Conservation (phyloP, 257 asterid species). For the Forsythia viridissima region DNA sequence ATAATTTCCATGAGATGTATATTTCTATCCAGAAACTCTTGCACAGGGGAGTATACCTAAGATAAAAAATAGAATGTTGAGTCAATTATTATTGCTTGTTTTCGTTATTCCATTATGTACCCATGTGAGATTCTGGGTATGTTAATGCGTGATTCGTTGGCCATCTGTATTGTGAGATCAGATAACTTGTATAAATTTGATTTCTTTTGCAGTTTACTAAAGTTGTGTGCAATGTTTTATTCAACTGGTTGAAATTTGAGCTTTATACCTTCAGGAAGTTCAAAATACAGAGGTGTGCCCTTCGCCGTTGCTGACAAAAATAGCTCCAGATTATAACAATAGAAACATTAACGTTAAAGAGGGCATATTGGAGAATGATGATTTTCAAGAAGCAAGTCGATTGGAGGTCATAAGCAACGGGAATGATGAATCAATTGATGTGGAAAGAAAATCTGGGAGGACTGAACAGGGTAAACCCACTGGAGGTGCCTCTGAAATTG, state of each 20-base stretch:
- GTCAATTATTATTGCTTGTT: neutral
- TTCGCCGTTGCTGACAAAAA: constrained; percentile 39
- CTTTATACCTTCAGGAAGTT: constrained; percentile 46
- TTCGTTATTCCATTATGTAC: neutral
- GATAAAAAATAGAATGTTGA: constrained; percentile 20
- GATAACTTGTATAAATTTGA: neutral
- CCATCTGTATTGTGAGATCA: constrained; percentile 10
- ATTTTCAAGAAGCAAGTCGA: constrained; percentile 42
- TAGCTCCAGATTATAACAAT: constrained; percentile 35
- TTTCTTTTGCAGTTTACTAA: constrained; percentile 4
- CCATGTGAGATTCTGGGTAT: neutral
- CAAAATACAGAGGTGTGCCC: constrained; percentile 43
- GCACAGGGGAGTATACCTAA: constrained; percentile 1
- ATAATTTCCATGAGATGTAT: constrained; percentile 8
- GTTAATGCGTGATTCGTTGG: constrained; percentile 18
- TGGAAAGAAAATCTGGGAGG: constrained; percentile 37
- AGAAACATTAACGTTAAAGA: constrained; percentile 40
- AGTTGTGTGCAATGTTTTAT: constrained; percentile 1
- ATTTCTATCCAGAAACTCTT: constrained; percentile 6
- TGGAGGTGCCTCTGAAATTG: constrained; percentile 38
- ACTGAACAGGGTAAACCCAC: constrained; percentile 41
- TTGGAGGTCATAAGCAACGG: constrained; percentile 38
- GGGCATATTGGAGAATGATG: constrained; percentile 31
- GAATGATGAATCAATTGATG: constrained; percentile 38
- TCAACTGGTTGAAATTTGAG: constrained; percentile 21